Evolutionary conservation across 331 rosid genomes (phyloP), one percentile per base, ranked within the genome.

Genomic region (Quercus phellos): DNA sequence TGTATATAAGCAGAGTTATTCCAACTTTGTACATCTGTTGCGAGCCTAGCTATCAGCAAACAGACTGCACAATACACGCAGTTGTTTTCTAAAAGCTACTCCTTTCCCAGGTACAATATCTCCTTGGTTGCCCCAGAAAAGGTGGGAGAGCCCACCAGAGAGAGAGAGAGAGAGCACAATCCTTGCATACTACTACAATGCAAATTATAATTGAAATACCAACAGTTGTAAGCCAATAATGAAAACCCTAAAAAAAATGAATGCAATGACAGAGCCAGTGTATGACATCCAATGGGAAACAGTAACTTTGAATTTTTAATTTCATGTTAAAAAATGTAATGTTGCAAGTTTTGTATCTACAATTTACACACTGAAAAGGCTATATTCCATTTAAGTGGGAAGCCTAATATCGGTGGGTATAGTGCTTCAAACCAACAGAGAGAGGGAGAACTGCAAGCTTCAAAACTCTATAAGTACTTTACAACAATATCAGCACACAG

Each of bases 291-390:
- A 58, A 22, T 59, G 63, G 24, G 75, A 77, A 83, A 74, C 55
- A 30, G 35, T 26, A 26, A 66, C n/a, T 6, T 74, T 50, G 60
- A 68, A 29, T 26, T 22, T 19, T 76, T 43, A 30, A 51, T 35
- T 75, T 67, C 68, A 30, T 56, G 71, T 78, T 79, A 74, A 46
- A 82, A 43, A 88, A 60, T 68, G 81, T 51, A 21, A 66, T 73
- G 79, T 87, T 83, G 70, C 51, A 75, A 43, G 81, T 78, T 76
- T 27, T 34, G 61, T 85, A 89, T 90, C 93, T 89, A 92, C 93
- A 89, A 77, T 80, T 55, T 55, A 80, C 93, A 84, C 89, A 84
- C 72, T 38, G 64, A 73, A 79, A 79, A 82, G 78, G 82, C 80
- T 87, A 85, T 54, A 59, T 78, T 80, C 82, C 83, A 81, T 77